phyloP scores from a whole-genome alignment of 1,284 basidiomycete species.

The Sutorius eximius region DNA sequence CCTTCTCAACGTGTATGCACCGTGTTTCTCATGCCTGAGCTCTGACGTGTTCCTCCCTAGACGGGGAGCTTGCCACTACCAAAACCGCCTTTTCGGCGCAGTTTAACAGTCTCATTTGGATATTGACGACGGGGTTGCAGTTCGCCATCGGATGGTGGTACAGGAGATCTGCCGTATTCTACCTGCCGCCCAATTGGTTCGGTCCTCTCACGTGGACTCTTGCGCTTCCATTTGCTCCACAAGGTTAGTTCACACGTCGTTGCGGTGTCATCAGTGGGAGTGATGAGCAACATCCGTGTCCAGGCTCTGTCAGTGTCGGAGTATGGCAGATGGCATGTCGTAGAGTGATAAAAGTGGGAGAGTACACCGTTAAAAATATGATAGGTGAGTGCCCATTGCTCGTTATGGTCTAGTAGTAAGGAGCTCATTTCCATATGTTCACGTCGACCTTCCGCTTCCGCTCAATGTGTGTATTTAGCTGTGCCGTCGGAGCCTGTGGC shows the following conservation, averaged over 20 bases:
- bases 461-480: conserved; percentile 1
- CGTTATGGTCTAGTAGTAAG: background rate
- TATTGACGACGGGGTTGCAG: conserved; percentile 81
- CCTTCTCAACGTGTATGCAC: background rate
- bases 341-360: conserved; percentile 70
- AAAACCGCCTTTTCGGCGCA: conserved; percentile 69
- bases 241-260: conserved; percentile 44
- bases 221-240: conserved; percentile 79
- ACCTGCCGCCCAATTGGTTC: conserved; percentile 85
- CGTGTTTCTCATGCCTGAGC: background rate
- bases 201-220: conserved; percentile 83
- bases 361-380: conserved; percentile 64
- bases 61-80: conserved; percentile 64
- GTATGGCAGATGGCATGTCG: conserved; percentile 91
- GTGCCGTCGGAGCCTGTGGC: conserved; percentile 22
- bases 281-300: background rate
- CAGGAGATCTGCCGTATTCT: conserved; percentile 86
- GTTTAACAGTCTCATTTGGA: conserved; percentile 77
- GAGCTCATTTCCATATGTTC: background rate
- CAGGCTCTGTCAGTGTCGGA: conserved; percentile 85
- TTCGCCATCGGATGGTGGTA: conserved; percentile 88
- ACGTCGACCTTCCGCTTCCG: background rate
- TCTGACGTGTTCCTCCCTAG: conserved; percentile 43
- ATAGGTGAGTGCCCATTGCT: conserved; percentile 20
- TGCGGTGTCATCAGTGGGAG: background rate